Evolutionary conservation across 345 rosid genomes (phyloP).

Genomic region (Aurinia saxatilis): DNA sequence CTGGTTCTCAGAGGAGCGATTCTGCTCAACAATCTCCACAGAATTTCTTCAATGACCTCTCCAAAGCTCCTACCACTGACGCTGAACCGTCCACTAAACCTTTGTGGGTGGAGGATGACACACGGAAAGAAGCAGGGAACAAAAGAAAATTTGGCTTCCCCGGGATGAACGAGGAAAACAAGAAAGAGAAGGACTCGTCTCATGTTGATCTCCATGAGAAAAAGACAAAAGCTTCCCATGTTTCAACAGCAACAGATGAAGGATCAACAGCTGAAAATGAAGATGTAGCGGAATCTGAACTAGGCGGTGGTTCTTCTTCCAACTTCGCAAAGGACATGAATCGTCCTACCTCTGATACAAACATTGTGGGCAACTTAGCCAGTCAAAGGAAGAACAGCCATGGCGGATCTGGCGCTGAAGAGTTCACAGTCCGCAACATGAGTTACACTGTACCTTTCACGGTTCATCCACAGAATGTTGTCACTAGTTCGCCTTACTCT

Average conservation of each 20-base stretch:
- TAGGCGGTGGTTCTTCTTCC: slow-evolving; percentile 68
- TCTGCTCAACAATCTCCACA: slow-evolving; percentile 50
- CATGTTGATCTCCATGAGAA: slow-evolving; percentile 44
- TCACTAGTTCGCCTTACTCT: slow-evolving; percentile 42
- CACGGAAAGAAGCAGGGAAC: slow-evolving; percentile 38
- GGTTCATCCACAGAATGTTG: slow-evolving; percentile 36
- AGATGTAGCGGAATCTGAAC: slow-evolving; percentile 94
- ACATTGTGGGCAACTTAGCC: slow-evolving; percentile 23
- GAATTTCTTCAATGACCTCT: slow-evolving; percentile 80
- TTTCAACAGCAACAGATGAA: slow-evolving; percentile 74
- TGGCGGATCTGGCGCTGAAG: slow-evolving; percentile 35
- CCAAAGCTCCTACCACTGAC: slow-evolving; percentile 40
- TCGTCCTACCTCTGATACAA: slow-evolving; percentile 41
- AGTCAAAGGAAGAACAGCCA: slow-evolving; percentile 31
- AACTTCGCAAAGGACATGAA: slow-evolving; percentile 50
- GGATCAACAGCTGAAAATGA: slow-evolving; percentile 91
- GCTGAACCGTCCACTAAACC: slow-evolving; percentile 50
- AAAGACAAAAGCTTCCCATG: slow-evolving; percentile 55
- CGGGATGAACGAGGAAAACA: slow-evolving; percentile 50
- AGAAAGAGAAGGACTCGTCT: slow-evolving; percentile 45
- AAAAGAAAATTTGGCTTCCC: slow-evolving; percentile 63
- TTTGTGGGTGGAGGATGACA: slow-evolving; percentile 69
- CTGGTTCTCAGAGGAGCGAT: slow-evolving; percentile 61
- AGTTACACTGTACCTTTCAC: slow-evolving; percentile 48
- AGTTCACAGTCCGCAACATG: slow-evolving; percentile 44